Evolutionary conservation across 352 stramenopile species (phyloP), one percentile per base, ranked within the genome.

Genomic region (Globisporangium carolinianum): DNA sequence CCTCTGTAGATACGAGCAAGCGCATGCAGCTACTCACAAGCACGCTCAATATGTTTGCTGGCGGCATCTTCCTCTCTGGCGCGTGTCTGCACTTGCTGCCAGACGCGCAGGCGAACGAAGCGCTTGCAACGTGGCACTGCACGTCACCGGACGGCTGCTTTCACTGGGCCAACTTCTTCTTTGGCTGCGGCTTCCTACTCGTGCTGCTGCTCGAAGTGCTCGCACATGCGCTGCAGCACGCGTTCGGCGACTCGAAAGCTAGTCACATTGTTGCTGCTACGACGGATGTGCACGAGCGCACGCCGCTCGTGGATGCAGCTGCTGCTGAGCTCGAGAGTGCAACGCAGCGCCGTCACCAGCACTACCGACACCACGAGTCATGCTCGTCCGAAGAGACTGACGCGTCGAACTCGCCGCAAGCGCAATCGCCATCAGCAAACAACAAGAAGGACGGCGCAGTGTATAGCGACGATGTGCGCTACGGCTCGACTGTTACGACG

Each of bases 131-230:
- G 6, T 78, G 69, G 56, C 70, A 72, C 1, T 90, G 83, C 52
- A 17, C 43, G 17, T 63, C 79, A 0, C 53, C 58, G 7, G 60
- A 70, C 49, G 68, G 60, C 51, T 91, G 81, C 62, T 85, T 94
- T 53, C 72, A 82, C 60, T 86, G 80, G 65, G 76, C 81, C 50
- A 87, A 89, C 70, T 87, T 91, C 59, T 89, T 94, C 55, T 94
- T 88, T 55, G 79, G 72, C 39, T 61, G 74, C 47, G 83, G 83
- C 46, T 94, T 94, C 53, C 63, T 91, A 45, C 54, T 89, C 52
- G 75, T 94, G 36, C 62, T 94, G 60, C 54, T 94, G 11, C 62
- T 94, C 17, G 83, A 94, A 47, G 78, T 89, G 10, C 52, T 84
- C 49, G 83, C 81, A 6, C 81, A 91, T 55, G 47, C 76, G 8